Conservation (phyloP, 1,139 yeast species). For the Saccharomyces pastorianus region DNA sequence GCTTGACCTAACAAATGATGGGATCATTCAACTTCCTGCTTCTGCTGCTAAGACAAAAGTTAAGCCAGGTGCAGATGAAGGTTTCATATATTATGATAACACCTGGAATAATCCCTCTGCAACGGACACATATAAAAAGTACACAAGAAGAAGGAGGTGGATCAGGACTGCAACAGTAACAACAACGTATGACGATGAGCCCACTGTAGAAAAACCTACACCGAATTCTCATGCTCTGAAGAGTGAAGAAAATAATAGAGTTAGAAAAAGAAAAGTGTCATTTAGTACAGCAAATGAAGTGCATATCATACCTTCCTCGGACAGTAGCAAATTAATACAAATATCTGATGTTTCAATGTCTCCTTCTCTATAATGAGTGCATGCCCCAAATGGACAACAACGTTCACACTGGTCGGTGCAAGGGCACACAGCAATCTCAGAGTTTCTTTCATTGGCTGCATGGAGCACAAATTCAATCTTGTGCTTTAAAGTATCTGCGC, state of each 20-base stretch:
- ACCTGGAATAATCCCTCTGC: constrained; percentile 90
- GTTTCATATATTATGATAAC: constrained; percentile 81
- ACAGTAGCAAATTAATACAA: neutral
- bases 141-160: constrained; percentile 94
- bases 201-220: neutral
- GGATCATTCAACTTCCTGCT: constrained; percentile 63
- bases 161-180: constrained; percentile 71
- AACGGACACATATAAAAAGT: constrained; percentile 81
- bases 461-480: neutral
- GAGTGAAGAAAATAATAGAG: constrained; percentile 2
- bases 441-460: neutral
- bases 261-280: constrained; percentile 23
- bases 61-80: constrained; percentile 73
- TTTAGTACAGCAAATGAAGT: constrained; percentile 26
- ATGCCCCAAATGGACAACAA: neutral
- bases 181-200: neutral
- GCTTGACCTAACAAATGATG: constrained; percentile 81
- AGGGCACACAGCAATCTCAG: neutral
- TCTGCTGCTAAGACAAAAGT: constrained; percentile 65
- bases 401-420: neutral
- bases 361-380: neutral
- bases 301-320: constrained; percentile 21
- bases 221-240: neutral
- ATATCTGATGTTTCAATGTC: constrained; percentile 5
- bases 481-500: neutral